Percentiles rank a stretch among this genome's conserved stretches.
Evolutionary conservation across 2,329 filamentous ascomycete species (phyloP).

Genomic region (Ophiocordyceps camponoti-saundersi): DNA sequence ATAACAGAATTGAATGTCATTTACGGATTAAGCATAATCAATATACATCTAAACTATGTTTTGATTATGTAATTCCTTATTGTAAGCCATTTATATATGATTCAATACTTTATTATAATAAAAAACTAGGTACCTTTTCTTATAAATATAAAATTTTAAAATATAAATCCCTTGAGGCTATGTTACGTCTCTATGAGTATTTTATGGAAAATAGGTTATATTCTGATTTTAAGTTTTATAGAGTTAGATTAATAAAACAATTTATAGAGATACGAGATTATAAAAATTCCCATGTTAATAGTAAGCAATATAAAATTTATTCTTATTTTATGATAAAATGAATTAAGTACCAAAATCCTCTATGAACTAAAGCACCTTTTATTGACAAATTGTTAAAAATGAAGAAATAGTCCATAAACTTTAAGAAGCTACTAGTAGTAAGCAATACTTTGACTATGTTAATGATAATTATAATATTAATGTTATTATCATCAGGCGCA

Average conservation of each 20-base stretch:
- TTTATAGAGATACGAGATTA: background rate
- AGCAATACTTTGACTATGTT: background rate
- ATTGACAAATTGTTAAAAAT: background rate
- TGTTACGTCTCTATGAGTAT: background rate
- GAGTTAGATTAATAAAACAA: background rate
- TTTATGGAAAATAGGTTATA: background rate
- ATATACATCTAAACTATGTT: background rate
- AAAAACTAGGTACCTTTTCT: background rate
- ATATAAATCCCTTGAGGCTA: background rate
- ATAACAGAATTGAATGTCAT: conserved; percentile 1
- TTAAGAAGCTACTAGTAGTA: background rate
- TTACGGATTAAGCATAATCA: background rate
- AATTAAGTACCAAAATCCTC: background rate
- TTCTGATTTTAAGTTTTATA: background rate
- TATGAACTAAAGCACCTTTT: background rate
- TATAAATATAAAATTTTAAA: background rate
- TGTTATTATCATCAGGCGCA: background rate
- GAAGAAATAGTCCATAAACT: background rate
- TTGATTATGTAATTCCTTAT: background rate
- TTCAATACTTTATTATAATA: background rate
- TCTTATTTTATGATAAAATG: background rate
- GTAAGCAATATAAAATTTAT: background rate
- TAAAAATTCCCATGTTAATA: background rate
- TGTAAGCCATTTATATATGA: background rate
- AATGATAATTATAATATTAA: background rate